Evolutionary conservation across 768 basidiomycete species (phyloP).

Genomic region (Tricholomella constricta): DNA sequence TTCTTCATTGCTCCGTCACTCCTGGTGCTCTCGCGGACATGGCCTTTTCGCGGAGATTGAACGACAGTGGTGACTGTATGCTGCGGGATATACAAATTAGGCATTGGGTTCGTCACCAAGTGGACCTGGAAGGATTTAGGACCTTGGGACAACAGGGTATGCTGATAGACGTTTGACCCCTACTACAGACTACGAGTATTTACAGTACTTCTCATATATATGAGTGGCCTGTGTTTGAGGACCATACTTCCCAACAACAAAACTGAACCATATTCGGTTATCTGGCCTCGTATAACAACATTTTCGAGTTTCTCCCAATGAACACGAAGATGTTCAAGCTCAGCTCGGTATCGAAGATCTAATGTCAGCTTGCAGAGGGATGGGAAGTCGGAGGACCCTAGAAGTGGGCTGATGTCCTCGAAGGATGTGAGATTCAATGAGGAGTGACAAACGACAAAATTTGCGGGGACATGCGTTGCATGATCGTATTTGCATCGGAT

Average conservation of each 20-base stretch:
- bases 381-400: neutral
- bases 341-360: neutral
- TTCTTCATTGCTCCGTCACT: neutral
- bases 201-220: neutral
- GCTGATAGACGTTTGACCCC: neutral
- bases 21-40: conserved; percentile 1
- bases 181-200: neutral
- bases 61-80: neutral
- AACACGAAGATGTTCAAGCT: neutral
- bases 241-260: neutral
- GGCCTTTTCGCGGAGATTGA: conserved; percentile 3
- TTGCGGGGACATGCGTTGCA: no score
- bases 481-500: no score
- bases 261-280: neutral
- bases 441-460: no score
- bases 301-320: neutral
- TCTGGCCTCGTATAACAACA: neutral
- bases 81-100: neutral
- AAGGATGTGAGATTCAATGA: neutral
- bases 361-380: no score
- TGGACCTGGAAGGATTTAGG: conserved; percentile 1
- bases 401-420: neutral
- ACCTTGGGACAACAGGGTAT: neutral
- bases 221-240: neutral
- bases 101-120: neutral